Conservation (phyloP, 176 grass and related monocot species). For the Eremochloa ophiuroides region DNA sequence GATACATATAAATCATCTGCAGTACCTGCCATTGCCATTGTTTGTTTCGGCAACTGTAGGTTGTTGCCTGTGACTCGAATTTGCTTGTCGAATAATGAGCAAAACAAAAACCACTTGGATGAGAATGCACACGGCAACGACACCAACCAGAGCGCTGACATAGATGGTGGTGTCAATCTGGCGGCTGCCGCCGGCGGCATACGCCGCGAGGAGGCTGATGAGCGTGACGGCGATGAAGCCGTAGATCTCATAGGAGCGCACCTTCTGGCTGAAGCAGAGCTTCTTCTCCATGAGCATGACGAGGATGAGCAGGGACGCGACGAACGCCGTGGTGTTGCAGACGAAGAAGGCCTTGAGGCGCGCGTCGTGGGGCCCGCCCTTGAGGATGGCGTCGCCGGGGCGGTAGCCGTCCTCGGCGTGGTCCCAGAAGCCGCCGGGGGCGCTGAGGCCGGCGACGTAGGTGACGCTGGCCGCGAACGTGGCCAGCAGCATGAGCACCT, state of each 20-base stretch:
- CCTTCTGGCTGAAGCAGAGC: background rate
- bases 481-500: constrained; percentile 36
- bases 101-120: background rate
- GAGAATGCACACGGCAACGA: background rate
- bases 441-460: constrained; percentile 30
- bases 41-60: background rate
- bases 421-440: constrained; percentile 29
- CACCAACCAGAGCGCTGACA: background rate
- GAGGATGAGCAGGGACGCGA: constrained; percentile 27
- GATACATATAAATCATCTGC: background rate
- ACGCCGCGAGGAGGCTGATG: background rate
- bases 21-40: background rate
- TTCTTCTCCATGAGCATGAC: constrained; percentile 19
- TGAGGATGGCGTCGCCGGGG: background rate
- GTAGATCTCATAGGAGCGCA: background rate
- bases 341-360: constrained; percentile 20
- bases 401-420: background rate
- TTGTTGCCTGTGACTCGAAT: background rate
- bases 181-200: background rate
- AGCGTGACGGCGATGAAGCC: background rate
- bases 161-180: background rate
- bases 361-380: background rate
- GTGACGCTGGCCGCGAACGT: constrained; percentile 22
- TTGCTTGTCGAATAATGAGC: background rate
- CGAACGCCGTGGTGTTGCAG: constrained; percentile 25